Evolutionary conservation across 768 basidiomycete genomes (phyloP), one percentile per base, ranked within the genome.

Genomic region (Postia placenta): DNA sequence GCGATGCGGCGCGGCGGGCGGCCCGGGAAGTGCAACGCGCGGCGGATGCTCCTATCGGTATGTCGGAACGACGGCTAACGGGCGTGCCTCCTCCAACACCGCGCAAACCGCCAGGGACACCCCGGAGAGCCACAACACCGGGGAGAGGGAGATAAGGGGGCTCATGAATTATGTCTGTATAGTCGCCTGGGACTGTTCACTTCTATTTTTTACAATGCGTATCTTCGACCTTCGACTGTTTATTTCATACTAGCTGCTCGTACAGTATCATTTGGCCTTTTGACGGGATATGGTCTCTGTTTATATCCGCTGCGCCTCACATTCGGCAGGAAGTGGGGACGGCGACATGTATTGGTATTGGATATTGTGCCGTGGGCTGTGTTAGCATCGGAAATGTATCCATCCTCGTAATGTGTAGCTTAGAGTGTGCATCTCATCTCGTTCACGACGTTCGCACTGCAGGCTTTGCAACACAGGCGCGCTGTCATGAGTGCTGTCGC

Each of bases 21-120:
- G 80, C 75, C 48, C 71, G 83, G 53, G 85, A 88, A 67, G 83
- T 85, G 28, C 81, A 85, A 60, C 69, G 87, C 39, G 80, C 73
- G 20, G 73, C 74, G 36, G 82, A 79, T 59, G 74, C 72, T 46
- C 69, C 64, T 9, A 70, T 64, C 11, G 73, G 71, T 11, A 68
- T 73, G 28, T 72, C 71, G n/a, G 83, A 81, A 58, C 67, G 82
- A 59, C 67, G 74, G 57, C 59, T 82, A 60, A 80, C 82, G 36
- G 70, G 72, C 27, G 70, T 79, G 3, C 69, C 74, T 12, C 73
- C 71, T 17, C 66, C 72, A 12, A 76, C 75, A 20, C 76, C 75
- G 4, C 66, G 74, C 43, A 75, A 83, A 64, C 67, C 73, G 30
- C 83, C 84, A 50, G 82, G 81, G 39, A 88, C 87, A 20, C 86